Evolutionary conservation across 352 stramenopile genomes (phyloP), one percentile per base, ranked within the genome.

Genomic region (Phytopythium litorale): DNA sequence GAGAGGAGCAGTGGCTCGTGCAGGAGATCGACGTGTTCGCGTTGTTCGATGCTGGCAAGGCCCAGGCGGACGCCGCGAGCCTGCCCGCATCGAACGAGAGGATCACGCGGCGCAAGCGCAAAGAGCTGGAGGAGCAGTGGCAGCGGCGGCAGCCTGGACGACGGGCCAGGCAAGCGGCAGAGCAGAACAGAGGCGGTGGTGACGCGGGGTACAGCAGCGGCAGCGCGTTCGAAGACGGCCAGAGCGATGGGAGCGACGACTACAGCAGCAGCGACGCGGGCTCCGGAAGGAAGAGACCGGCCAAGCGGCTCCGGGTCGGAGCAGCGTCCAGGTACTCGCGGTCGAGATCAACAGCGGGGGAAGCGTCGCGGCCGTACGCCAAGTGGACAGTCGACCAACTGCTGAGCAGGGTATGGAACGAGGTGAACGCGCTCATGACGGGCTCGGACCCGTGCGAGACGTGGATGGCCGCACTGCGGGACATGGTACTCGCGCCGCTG

Each of bases 1-100:
- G 53, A 21, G 84, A 93, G 45, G 79, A 87, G 21, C 53, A 62
- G 32, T 94, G 84, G 84, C 63, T 94, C 0, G 56, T 74, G 23
- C 38, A 58, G 3, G 62, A 89, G 60, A 73, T 94, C 21, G 68
- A 87, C 28, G 35, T 57, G 25, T 86, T 88, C 59, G 63, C 79
- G 58, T 48, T 79, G 23, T 37, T 81, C 7, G 33, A 28, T 5
- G 18, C 25, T 25, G 55, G 61, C 16, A 15, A 33, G 11, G 15
- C 35, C 7, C 40, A 48, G 19, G 28, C 33, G 12, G 23, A 58
- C 32, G 42, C 48, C 2, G 16, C 13, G 16, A 54, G 48, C 48
- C 9, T 54, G 48, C 16, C 25, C 3, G 48, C 28, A 7, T 23
- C 48, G 7, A 16, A 21, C 9, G 48, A 38, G 48, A 28, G 48